Evolutionary conservation across 139 green algal species (phyloP), one percentile per base, ranked within the genome.

Genomic region (Closterium sp.): DNA sequence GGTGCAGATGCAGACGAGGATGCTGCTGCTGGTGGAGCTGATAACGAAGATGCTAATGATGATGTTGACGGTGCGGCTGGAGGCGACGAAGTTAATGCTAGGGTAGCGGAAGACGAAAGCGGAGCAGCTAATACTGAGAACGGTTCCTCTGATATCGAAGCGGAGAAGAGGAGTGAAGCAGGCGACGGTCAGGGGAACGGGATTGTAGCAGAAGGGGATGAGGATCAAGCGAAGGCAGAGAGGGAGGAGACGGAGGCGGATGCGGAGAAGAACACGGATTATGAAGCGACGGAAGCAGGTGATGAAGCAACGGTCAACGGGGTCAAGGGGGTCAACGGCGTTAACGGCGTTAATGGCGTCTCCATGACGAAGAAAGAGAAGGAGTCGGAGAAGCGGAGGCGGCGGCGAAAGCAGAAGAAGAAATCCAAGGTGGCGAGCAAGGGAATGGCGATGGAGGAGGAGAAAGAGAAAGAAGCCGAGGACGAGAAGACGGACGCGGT

Each of bases 331-430:
- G 84, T 69, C 12, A 38, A 87, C 16, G 84, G 33, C 16, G 33
- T 87, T 19, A 87, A 87, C 84, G 84, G 33, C 16, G 84, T 87
- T 21, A 87, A 87, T 19, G 84, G 33, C 25, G 84, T 87, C 84
- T 16, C 12, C 19, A 34, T 66, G 33, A 66, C 33, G 36, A 89
- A 89, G 23, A 91, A 91, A 7, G 33, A 86, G 35, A 91, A 91
- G 35, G 87, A 91, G 23, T 32, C 36, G 81, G 87, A 91, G 23
- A 43, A 64, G 87, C 36, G 87, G 21, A 86, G 87, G 34, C 76
- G 33, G 87, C 87, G 87, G 16, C 88, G 35, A 31, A 91, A 91
- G 21, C 87, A 91, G 86, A 89, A 89, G 86, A 89, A 89, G 86
- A 89, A 89, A 89, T 33, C 36, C 7, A 89, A 89, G 30, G 33